A percentile compares a stretch with the other conserved stretches of the same genome.
phyloP scores from a whole-genome alignment of 441 rosid genomes.

The Populus hybrid region DNA sequence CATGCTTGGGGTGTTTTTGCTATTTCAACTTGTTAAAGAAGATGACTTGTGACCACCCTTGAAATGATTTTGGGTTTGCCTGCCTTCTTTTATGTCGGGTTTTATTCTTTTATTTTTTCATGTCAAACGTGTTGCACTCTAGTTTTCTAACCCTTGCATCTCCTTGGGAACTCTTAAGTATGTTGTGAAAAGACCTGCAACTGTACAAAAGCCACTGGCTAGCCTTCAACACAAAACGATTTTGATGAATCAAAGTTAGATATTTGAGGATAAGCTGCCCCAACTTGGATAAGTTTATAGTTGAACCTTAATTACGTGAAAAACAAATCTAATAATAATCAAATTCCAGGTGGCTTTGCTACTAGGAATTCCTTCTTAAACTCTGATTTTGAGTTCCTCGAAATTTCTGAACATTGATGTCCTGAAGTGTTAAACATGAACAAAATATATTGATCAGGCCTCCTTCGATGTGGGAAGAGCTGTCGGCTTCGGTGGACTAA shows the following conservation, averaged over 20 bases:
- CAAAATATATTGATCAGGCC: constrained; percentile 24
- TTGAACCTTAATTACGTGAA: not conserved
- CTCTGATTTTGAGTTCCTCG: not conserved
- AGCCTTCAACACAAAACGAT: not conserved
- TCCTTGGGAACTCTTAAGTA: not conserved
- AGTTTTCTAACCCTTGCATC: not conserved
- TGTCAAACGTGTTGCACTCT: not conserved
- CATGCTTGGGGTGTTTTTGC: not conserved
- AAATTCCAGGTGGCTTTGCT: not conserved
- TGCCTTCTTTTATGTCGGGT: not conserved
- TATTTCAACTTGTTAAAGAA: not conserved
- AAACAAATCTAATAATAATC: not conserved
- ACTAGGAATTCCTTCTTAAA: not conserved
- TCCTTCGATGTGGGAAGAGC: constrained; percentile 55
- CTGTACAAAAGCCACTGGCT: not conserved
- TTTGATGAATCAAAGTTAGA: not conserved
- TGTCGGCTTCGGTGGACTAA: constrained; percentile 58
- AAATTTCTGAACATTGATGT: not conserved
- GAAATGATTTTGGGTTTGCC: not conserved
- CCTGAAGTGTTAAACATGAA: not conserved
- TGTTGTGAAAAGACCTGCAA: not conserved
- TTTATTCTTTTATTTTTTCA: not conserved
- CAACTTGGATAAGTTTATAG: not conserved
- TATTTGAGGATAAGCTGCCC: not conserved
- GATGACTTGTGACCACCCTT: not conserved